Conservation (phyloP, 1,284 basidiomycete genomes). For the Heterobasidion occidentale region DNA sequence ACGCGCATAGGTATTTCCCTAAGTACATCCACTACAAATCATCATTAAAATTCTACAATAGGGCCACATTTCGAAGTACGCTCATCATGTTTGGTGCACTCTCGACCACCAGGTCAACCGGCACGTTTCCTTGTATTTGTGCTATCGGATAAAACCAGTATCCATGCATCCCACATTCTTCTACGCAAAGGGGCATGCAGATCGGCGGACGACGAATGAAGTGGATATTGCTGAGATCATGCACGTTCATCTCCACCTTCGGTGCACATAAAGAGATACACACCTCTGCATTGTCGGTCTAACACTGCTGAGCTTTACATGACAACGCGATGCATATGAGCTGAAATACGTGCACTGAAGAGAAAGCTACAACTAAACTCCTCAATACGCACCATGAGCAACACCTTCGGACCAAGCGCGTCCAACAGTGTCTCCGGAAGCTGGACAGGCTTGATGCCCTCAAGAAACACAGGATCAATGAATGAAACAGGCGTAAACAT, state of each 20-base stretch:
- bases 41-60: not conserved
- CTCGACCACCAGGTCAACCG: slow-evolving; percentile 20
- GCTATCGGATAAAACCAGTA: slow-evolving; percentile 20
- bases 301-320: too few species aligned
- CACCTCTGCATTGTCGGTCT: not conserved
- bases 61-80: not conserved
- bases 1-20: slow-evolving; percentile 15
- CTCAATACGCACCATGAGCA: not conserved
- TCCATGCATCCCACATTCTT: slow-evolving; percentile 13
- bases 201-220: slow-evolving; percentile 17
- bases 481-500: not conserved
- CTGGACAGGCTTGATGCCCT: not conserved
- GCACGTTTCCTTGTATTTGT: slow-evolving; percentile 2
- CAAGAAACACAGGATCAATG: not conserved
- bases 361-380: not conserved
- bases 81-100: slow-evolving; percentile 11
- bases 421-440: not conserved
- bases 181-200: slow-evolving; percentile 16
- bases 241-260: not conserved
- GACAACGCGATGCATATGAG: too few species aligned
- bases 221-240: slow-evolving; percentile 6
- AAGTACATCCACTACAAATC: slow-evolving; percentile 20
- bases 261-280: not conserved
- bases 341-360: too few species aligned
- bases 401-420: not conserved